Conservation (phyloP, 495 filamentous ascomycete species). For the Penicillium goetzii region DNA sequence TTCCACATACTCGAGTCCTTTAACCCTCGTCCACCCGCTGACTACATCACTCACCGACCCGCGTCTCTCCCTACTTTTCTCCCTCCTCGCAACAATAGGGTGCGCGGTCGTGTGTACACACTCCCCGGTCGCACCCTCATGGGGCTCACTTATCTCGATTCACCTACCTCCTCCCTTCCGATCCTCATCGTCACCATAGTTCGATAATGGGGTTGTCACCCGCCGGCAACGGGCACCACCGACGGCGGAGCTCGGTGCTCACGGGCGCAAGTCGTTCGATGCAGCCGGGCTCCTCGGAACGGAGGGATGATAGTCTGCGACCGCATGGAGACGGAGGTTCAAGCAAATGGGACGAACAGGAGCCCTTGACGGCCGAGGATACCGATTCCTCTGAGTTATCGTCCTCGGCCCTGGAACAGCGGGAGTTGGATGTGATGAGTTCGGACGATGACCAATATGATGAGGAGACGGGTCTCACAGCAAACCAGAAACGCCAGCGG, state of each 20-base stretch:
- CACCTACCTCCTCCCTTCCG: constrained; percentile 16
- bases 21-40: not conserved
- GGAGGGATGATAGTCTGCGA: constrained; percentile 47
- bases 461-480: constrained; percentile 85
- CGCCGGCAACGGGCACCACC: constrained; percentile 51
- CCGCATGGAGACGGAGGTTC: constrained; percentile 36
- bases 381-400: constrained; percentile 54
- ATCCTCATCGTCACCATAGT: constrained; percentile 18
- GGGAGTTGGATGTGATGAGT: constrained; percentile 60
- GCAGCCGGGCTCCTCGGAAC: constrained; percentile 49
- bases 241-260: constrained; percentile 63
- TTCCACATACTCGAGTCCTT: constrained; percentile 6
- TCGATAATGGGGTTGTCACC: constrained; percentile 40
- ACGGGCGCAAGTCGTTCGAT: constrained; percentile 44
- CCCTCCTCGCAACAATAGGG: constrained; percentile 8
- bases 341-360: constrained; percentile 42
- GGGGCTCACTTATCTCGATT: constrained; percentile 23
- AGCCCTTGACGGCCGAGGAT: constrained; percentile 43
- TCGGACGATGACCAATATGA: constrained; percentile 81
- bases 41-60: not conserved
- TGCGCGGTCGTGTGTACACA: constrained; percentile 31
- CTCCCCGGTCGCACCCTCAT: constrained; percentile 31
- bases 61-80: not conserved
- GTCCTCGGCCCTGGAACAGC: constrained; percentile 52
- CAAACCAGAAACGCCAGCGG: constrained; percentile 67